Base-by-base conservation (phyloP, 768 basidiomycete species). In the Mycena latifolia region DNA sequence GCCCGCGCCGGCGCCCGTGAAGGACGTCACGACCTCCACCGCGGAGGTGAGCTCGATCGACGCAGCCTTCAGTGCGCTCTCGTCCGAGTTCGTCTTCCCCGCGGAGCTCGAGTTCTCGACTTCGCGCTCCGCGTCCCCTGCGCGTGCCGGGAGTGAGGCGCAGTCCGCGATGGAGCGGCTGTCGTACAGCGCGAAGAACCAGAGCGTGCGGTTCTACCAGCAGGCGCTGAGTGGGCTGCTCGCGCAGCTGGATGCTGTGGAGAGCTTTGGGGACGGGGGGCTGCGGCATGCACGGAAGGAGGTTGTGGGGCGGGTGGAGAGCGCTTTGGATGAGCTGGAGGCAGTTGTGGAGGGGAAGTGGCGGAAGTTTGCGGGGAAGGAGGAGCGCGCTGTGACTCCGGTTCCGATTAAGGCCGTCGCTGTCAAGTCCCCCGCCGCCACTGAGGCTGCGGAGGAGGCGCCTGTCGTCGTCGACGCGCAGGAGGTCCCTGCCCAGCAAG, bases 141-240 rank as follows among this genome's bases (percentile, higher is more conserved):
- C 52, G 18, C 66, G 73, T n/a, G 46, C 63, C 18, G 71, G 72
- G 22, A 61, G 69, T 11, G 71, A 69, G 35, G 67, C 61, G 10
- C 68, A 43, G 41, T 20, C 74, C 3, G 62, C 69, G 5, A 75
- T 74, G n/a, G 73, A 77, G 9, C 77, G 77, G 39, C 84, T 93
- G 12, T 80, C 86, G 5, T 92, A 85, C 79, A 87, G 86, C 28
- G 70, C 85, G 12, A 77, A 74, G 51, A 93, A 92, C 74, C 84
- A 86, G 28, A 84, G 87, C 0, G 77, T 92, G 41, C 88, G 88
- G 59, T 84, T 81, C 66, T 89, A 90, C 76, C 86, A 89, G 69
- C 84, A 91, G 69, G 82, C 84, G 22, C 77, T 92, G n/a, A 81
- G 81, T 55, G 77, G 81, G 43, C 80, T 93, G 27, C 76, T 93